A percentile compares a stretch with the other conserved stretches of the same genome.
phyloP scores from a whole-genome alignment of 2,329 filamentous ascomycete genomes.

The Cadophora sp. region DNA sequence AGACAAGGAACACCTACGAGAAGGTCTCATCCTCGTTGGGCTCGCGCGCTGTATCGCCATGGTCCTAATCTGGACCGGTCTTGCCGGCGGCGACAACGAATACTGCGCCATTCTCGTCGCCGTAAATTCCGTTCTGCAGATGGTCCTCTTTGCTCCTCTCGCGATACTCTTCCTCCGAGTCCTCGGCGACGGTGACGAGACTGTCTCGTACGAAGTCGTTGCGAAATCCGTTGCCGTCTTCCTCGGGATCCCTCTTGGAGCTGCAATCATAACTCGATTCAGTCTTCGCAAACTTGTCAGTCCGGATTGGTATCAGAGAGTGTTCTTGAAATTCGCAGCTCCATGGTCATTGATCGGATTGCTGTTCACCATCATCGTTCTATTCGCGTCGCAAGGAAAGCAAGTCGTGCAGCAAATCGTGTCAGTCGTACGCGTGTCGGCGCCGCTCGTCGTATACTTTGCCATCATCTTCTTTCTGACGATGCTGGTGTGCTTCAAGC shows the following conservation, averaged over 20 bases:
- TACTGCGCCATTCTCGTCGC: constrained; percentile 76
- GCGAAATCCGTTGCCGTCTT: constrained; percentile 86
- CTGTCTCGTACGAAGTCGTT: constrained; percentile 68
- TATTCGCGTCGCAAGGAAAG: constrained; percentile 82
- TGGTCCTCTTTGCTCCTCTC: constrained; percentile 74
- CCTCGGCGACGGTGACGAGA: constrained; percentile 60
- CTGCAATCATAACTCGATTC: constrained; percentile 79
- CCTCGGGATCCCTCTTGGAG: constrained; percentile 81
- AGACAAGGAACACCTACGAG: constrained; percentile 61
- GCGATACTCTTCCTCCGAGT: constrained; percentile 71
- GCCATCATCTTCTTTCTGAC: constrained; percentile 75
- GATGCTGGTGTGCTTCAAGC: constrained; percentile 62
- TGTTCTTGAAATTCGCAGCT: constrained; percentile 72
- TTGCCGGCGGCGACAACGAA: constrained; percentile 78
- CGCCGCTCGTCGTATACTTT: constrained; percentile 85
- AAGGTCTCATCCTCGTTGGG: constrained; percentile 81
- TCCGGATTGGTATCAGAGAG: constrained; percentile 66
- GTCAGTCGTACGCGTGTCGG: constrained; percentile 80
- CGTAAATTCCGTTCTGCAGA: constrained; percentile 77
- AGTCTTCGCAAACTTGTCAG: constrained; percentile 61
- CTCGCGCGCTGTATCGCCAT: constrained; percentile 89
- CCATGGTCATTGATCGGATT: constrained; percentile 84
- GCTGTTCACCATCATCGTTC: constrained; percentile 83
- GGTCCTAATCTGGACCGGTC: constrained; percentile 80
- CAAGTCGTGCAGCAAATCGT: constrained; percentile 84